Conservation (phyloP, 495 filamentous ascomycete genomes). For the Parmelia sp. region DNA sequence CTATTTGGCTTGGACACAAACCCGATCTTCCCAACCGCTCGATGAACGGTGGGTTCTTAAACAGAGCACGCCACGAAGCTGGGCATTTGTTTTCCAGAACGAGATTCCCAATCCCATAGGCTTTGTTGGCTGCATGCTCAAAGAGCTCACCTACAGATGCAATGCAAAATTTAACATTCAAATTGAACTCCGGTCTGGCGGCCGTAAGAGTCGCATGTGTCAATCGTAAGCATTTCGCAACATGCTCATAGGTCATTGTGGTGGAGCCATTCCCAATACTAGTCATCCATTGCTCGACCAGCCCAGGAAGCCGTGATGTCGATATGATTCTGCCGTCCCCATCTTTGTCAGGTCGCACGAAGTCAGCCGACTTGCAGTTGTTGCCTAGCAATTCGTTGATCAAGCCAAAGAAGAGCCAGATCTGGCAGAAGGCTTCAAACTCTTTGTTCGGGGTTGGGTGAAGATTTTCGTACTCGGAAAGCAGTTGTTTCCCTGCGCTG, state of each 20-base stretch:
- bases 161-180: slow-evolving; percentile 12
- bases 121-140: slow-evolving; percentile 4
- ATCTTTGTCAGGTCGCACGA: neutral
- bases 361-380: neutral
- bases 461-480: slow-evolving; percentile 8
- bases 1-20: slow-evolving; percentile 12
- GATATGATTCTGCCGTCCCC: neutral
- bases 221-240: slow-evolving; percentile 11
- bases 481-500: neutral
- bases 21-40: slow-evolving; percentile 1
- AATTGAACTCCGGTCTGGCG: slow-evolving; percentile 4
- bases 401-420: slow-evolving; percentile 20
- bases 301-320: neutral
- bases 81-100: slow-evolving; percentile 14
- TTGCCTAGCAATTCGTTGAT: slow-evolving; percentile 13
- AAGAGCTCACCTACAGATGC: slow-evolving; percentile 11
- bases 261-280: neutral
- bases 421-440: slow-evolving; percentile 13
- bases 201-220: slow-evolving; percentile 1
- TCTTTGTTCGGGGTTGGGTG: slow-evolving; percentile 6
- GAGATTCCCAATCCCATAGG: slow-evolving; percentile 4
- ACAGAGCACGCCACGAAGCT: neutral
- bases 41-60: neutral
- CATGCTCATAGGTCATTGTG: slow-evolving; percentile 9
- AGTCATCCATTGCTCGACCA: neutral